These are phyloP conservation scores for Cyclotella atomus DNA, from an alignment of 108 stramenopile species.

Conservation along the genomic window DNA sequence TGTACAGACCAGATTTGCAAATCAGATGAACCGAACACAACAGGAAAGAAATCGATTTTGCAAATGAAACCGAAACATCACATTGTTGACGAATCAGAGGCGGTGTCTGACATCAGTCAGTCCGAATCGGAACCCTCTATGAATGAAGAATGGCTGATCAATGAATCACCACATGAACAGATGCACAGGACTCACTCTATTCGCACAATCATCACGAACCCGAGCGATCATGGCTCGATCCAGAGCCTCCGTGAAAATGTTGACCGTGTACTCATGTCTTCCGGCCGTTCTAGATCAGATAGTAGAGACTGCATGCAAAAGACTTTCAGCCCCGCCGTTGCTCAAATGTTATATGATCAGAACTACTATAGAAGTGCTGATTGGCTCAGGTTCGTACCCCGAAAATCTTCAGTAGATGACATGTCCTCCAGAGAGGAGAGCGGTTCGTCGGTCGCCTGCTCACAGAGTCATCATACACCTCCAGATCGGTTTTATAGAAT, in stretches of 20 bases:
- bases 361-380: constrained; percentile 30
- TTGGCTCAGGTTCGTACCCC: constrained; percentile 32
- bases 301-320: constrained; percentile 14
- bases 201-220: constrained; percentile 6
- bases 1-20: too few species aligned
- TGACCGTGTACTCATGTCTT: constrained; percentile 27
- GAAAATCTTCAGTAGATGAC: constrained; percentile 1
- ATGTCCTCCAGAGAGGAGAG: not conserved
- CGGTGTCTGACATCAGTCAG: constrained; percentile 39
- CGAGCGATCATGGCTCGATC: constrained; percentile 15
- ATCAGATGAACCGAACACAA: not conserved
- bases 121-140: constrained; percentile 8
- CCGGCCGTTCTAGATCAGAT: not conserved
- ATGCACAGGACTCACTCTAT: not conserved
- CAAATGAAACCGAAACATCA: not conserved
- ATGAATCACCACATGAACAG: too few species aligned
- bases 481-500: constrained; percentile 33
- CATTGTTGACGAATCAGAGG: not conserved
- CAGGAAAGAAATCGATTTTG: not conserved
- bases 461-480: not conserved
- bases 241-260: constrained; percentile 37
- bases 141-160: not conserved
- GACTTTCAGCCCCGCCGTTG: not conserved
- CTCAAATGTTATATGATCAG: constrained; percentile 17
- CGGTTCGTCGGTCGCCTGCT: not conserved